Evolutionary conservation across 495 filamentous ascomycete genomes (phyloP).

Genomic region (Penicillium waksmanii): DNA sequence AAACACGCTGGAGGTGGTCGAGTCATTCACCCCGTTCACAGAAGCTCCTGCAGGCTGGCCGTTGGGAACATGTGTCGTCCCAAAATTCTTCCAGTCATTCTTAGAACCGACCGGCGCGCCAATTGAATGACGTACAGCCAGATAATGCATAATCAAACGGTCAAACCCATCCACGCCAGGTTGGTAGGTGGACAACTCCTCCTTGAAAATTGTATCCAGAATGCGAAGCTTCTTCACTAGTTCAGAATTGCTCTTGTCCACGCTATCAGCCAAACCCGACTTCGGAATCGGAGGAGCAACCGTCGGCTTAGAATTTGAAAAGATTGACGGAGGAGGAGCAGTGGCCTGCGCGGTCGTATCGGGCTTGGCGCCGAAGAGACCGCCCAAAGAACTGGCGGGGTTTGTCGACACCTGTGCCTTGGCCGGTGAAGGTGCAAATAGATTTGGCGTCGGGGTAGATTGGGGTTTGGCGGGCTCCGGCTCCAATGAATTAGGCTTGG

Average conservation of each 20-base stretch:
- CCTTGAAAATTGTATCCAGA: constrained; percentile 40
- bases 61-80: background rate
- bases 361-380: constrained; percentile 12
- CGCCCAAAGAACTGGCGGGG: background rate
- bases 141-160: constrained; percentile 37
- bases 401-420: background rate
- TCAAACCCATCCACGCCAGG: constrained; percentile 38
- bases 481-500: constrained; percentile 9
- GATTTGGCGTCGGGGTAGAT: background rate
- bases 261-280: constrained; percentile 21
- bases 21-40: constrained; percentile 24
- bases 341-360: background rate
- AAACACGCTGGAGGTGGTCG: constrained; percentile 44
- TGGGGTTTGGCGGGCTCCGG: background rate
- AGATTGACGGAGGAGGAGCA: background rate
- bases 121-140: constrained; percentile 39
- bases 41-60: background rate
- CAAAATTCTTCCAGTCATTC: background rate
- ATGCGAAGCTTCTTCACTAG: constrained; percentile 30
- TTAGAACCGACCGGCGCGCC: constrained; percentile 33
- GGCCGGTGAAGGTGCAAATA: background rate
- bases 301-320: background rate
- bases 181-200: constrained; percentile 31
- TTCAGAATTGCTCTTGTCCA: constrained; percentile 26
- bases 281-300: constrained; percentile 9